Conservation (phyloP, 352 stramenopile genomes). For the Pythium guiyangense region DNA sequence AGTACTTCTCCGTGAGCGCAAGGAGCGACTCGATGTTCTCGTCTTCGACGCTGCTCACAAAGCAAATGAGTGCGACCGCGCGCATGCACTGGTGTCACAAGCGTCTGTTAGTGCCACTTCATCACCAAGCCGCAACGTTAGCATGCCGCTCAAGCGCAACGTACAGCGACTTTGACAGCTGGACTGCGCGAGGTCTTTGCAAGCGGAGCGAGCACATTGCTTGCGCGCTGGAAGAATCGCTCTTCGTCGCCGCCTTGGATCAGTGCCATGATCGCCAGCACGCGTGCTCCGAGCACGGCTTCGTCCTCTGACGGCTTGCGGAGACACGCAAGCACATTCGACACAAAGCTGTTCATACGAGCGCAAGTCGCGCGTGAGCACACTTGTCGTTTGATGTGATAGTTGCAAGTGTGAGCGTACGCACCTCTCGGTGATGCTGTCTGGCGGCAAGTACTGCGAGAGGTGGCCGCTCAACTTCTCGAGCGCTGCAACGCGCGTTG, state of each 20-base stretch:
- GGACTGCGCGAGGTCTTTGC: slow-evolving; percentile 55
- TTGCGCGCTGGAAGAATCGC: slow-evolving; percentile 67
- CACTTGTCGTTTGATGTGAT: no score
- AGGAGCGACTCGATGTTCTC: slow-evolving; percentile 72
- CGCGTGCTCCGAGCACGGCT: slow-evolving; percentile 53
- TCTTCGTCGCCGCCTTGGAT: slow-evolving; percentile 77
- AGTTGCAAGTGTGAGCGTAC: background rate
- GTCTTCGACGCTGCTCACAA: slow-evolving; percentile 72
- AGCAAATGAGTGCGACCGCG: slow-evolving; percentile 67
- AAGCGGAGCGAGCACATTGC: slow-evolving; percentile 66
- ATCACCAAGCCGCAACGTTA: background rate
- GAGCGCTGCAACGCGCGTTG: slow-evolving; percentile 65
- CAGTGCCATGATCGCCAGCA: slow-evolving; percentile 68
- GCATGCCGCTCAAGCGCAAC: background rate
- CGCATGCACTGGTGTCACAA: slow-evolving; percentile 40
- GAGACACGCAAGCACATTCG: slow-evolving; percentile 60
- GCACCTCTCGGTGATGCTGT: slow-evolving; percentile 72
- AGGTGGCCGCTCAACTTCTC: slow-evolving; percentile 58
- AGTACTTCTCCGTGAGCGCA: slow-evolving; percentile 57
- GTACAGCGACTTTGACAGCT: slow-evolving; percentile 64
- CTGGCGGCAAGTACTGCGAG: slow-evolving; percentile 60
- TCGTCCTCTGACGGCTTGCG: slow-evolving; percentile 71
- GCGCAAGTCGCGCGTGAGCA: background rate
- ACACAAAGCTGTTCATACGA: slow-evolving; percentile 38
- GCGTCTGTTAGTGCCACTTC: background rate